Evolutionary conservation across 208 protist genomes (phyloP).

Genomic region (Leishmania mexicana): DNA sequence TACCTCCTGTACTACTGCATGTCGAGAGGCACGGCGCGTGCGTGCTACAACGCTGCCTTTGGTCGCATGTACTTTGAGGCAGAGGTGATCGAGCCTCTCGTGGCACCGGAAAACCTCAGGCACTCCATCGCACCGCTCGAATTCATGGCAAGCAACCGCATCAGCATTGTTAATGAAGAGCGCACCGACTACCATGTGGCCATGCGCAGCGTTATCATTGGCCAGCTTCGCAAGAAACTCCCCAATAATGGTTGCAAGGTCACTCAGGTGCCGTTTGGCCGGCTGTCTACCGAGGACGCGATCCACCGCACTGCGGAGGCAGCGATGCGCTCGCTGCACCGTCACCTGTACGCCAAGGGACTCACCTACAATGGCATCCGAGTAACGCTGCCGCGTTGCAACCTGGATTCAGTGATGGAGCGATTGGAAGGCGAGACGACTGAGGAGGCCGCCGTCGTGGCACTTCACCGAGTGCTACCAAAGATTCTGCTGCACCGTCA

Average conservation of each 20-base stretch:
- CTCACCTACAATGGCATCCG: constrained; percentile 2
- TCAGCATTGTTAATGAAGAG: constrained; percentile 36
- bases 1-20: constrained; percentile 59
- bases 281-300: constrained; percentile 56
- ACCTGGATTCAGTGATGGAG: neutral
- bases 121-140: constrained; percentile 5
- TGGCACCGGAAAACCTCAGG: constrained; percentile 33
- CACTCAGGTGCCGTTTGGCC: constrained; percentile 46
- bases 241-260: neutral
- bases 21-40: constrained; percentile 40
- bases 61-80: constrained; percentile 56
- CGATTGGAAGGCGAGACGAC: neutral
- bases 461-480: constrained; percentile 2
- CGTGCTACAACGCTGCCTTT: constrained; percentile 45
- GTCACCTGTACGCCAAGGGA: neutral
- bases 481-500: constrained; percentile 13
- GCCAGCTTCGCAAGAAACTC: neutral
- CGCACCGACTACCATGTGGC: constrained; percentile 14
- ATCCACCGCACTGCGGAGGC: constrained; percentile 34
- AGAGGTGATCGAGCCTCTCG: constrained; percentile 41
- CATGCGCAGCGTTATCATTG: neutral
- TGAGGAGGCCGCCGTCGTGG: neutral
- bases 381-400: neutral
- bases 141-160: constrained; percentile 39
- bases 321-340: constrained; percentile 9